Conservation (phyloP, 148 eudicot genomes). For the Rhododendron ovatum region DNA sequence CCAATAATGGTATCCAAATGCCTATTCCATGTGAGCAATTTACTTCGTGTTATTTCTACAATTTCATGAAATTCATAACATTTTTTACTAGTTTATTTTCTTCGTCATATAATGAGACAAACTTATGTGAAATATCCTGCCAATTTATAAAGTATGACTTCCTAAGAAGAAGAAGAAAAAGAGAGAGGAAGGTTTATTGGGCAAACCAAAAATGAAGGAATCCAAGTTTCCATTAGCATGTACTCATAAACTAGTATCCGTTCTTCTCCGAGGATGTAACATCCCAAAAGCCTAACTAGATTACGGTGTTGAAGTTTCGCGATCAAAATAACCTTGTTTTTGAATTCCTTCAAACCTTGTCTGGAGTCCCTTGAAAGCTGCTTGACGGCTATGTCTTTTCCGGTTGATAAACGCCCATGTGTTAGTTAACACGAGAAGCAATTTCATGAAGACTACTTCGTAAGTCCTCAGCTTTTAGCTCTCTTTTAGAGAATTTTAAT, state of each 20-base stretch:
- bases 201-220: conserved; percentile 11
- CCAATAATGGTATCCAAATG: conserved; percentile 9
- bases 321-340: conserved; percentile 10
- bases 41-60: background rate
- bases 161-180: background rate
- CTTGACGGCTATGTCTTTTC: conserved; percentile 14
- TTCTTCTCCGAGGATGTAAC: conserved; percentile 6
- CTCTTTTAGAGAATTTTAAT: background rate
- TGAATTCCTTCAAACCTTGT: conserved; percentile 14
- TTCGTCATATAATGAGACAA: background rate
- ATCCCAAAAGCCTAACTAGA: conserved; percentile 16
- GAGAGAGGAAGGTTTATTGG: background rate
- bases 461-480: background rate
- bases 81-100: background rate
- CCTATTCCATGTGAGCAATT: background rate
- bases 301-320: conserved; percentile 13
- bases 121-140: background rate
- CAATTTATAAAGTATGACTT: background rate
- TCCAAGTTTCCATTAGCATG: conserved; percentile 10
- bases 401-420: background rate
- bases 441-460: background rate
- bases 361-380: background rate
- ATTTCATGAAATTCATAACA: background rate
- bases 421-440: background rate
- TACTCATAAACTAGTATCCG: conserved; percentile 10